A percentile compares a stretch with the other conserved stretches of the same genome.
phyloP scores from a whole-genome alignment of 441 rosid species.

The Erodium trifolium region DNA sequence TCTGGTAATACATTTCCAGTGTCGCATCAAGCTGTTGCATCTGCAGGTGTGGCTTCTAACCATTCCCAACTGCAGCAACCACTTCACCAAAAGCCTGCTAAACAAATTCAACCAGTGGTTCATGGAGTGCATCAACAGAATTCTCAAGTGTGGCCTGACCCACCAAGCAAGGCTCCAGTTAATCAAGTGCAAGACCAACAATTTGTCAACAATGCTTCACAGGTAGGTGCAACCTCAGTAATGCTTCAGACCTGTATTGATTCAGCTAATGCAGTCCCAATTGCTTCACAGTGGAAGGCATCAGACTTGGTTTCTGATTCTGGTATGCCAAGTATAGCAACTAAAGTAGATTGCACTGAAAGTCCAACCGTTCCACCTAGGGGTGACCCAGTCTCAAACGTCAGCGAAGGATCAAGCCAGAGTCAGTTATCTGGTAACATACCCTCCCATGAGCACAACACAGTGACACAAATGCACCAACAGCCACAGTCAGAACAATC shows the following conservation, averaged over 20 bases:
- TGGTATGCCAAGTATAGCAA: slow-evolving; percentile 32
- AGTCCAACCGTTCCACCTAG: slow-evolving; percentile 35
- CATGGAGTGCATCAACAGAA: slow-evolving; percentile 63
- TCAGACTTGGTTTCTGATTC: slow-evolving; percentile 38
- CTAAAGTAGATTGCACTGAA: slow-evolving; percentile 37
- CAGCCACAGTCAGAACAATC: slow-evolving; percentile 33
- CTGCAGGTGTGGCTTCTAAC: too few species aligned
- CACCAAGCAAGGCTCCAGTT: slow-evolving; percentile 46
- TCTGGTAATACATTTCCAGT: slow-evolving; percentile 38
- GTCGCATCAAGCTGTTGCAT: slow-evolving; percentile 40
- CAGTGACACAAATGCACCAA: slow-evolving; percentile 38
- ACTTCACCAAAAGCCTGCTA: slow-evolving; percentile 51
- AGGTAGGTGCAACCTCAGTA: slow-evolving; percentile 37
- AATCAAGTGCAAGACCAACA: slow-evolving; percentile 44
- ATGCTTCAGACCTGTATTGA: slow-evolving; percentile 44
- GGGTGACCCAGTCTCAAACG: slow-evolving; percentile 41
- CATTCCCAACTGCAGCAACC: slow-evolving; percentile 43
- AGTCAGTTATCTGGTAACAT: slow-evolving; percentile 54
- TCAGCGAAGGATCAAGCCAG: slow-evolving; percentile 49
- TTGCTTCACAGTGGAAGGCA: slow-evolving; percentile 43
- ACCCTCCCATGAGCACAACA: slow-evolving; percentile 38
- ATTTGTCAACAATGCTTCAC: slow-evolving; percentile 34
- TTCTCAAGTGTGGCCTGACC: slow-evolving; percentile 42
- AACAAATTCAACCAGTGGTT: slow-evolving; percentile 39
- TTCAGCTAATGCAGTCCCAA: slow-evolving; percentile 30